phyloP scores from a whole-genome alignment of 73 alveolate species.

The Diophrys sp. region DNA sequence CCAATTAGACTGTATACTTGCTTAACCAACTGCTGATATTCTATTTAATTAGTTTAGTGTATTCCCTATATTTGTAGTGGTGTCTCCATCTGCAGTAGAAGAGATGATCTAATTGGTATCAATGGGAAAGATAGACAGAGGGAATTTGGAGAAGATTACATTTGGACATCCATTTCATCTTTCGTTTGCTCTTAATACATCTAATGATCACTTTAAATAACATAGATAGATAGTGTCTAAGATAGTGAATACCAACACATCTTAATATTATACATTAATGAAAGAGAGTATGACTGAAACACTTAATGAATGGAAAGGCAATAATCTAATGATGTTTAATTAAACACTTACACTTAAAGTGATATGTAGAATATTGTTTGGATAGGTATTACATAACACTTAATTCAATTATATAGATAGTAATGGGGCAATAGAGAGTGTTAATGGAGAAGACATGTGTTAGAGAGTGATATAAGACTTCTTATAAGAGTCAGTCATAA shows the following conservation, averaged over 20 bases:
- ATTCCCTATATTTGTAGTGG: background rate
- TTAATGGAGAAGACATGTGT: background rate
- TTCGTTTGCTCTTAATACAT: background rate
- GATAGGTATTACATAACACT: background rate
- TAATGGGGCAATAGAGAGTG: background rate
- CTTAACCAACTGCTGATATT: background rate
- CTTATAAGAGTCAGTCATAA: background rate
- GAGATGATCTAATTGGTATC: conserved; percentile 4
- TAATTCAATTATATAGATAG: too few relatives aligned
- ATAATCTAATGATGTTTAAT: too few relatives aligned
- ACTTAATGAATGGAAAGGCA: background rate
- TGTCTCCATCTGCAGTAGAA: background rate
- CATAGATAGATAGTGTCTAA: background rate
- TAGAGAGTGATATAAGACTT: background rate
- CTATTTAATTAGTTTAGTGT: background rate
- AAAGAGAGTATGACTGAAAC: background rate
- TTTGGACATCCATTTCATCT: conserved; percentile 2
- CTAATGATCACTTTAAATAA: conserved; percentile 4
- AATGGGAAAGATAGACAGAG: conserved; percentile 2
- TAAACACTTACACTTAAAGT: background rate
- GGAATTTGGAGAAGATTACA: conserved; percentile 3
- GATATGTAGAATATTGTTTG: background rate
- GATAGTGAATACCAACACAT: too few relatives aligned
- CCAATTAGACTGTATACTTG: background rate
- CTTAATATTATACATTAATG: too few relatives aligned